Evolutionary conservation across 2,329 filamentous ascomycete species (phyloP).

Genomic region (Xylaria multiplex): DNA sequence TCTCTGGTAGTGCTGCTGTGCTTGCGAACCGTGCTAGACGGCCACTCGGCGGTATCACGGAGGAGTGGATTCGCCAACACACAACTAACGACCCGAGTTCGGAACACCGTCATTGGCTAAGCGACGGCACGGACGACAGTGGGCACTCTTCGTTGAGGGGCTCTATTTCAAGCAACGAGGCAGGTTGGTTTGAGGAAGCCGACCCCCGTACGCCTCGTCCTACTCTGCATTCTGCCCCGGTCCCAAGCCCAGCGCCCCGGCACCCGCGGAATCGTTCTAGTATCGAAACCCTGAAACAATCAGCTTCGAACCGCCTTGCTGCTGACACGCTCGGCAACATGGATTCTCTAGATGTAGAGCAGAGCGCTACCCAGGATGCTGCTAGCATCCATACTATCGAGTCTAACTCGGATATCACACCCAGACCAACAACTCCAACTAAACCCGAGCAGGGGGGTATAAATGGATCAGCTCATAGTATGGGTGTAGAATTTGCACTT

Average conservation of each 20-base stretch:
- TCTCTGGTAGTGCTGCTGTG: conserved; percentile 64
- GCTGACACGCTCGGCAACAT: conserved; percentile 41
- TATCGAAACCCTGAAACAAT: conserved; percentile 64
- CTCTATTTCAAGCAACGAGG: conserved; percentile 64
- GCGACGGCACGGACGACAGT: conserved; percentile 77
- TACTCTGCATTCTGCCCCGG: conserved; percentile 47
- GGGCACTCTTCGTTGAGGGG: conserved; percentile 80
- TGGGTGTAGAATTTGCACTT: conserved; percentile 35
- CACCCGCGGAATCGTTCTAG: conserved; percentile 62
- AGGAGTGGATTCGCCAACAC: conserved; percentile 88
- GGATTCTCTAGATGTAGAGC: conserved; percentile 43
- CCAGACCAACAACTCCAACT: conserved; percentile 49
- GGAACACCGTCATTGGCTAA: conserved; percentile 84
- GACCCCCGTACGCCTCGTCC: conserved; percentile 61
- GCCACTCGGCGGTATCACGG: conserved; percentile 72
- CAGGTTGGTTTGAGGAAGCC: conserved; percentile 60
- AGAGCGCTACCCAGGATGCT: conserved; percentile 41
- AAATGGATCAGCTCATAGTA: conserved; percentile 45
- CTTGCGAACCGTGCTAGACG: conserved; percentile 71
- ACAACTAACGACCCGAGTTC: conserved; percentile 75
- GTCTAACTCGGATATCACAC: conserved; percentile 43
- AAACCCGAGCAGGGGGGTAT: conserved; percentile 46
- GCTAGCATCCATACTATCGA: conserved; percentile 46
- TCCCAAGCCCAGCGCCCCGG: conserved; percentile 45
- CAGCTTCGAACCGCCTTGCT: conserved; percentile 44